These are phyloP conservation scores for Hylodesmum podocarpum DNA, from an alignment of 306 rosid genomes.

Conservation along the genomic window DNA sequence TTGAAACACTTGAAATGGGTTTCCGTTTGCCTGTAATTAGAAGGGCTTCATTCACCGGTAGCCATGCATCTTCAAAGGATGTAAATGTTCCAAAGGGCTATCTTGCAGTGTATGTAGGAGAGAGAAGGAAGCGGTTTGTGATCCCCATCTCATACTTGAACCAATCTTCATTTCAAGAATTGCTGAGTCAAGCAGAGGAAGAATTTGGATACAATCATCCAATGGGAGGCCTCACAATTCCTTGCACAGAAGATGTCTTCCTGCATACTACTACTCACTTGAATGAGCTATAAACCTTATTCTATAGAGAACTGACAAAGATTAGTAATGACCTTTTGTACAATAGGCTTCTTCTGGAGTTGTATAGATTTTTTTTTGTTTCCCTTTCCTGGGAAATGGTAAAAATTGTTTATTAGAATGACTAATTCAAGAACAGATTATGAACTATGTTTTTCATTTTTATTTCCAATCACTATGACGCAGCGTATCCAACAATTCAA, in stretches of 20 bases:
- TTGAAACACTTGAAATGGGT: conserved; percentile 21
- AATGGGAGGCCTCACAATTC: conserved; percentile 46
- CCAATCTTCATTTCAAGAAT: conserved; percentile 41
- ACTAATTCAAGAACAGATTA: neutral
- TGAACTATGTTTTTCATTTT: neutral
- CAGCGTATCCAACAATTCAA: neutral
- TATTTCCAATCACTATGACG: neutral
- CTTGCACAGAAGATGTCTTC: conserved; percentile 38
- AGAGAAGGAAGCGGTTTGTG: conserved; percentile 30
- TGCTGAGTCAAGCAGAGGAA: conserved; percentile 35
- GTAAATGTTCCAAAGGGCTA: conserved; percentile 21
- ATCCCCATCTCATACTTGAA: conserved; percentile 44
- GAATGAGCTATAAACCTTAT: neutral
- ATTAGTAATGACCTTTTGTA: conserved; percentile 16
- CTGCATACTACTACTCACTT: conserved; percentile 32
- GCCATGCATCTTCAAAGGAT: conserved; percentile 14
- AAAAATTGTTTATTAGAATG: neutral
- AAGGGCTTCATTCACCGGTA: neutral
- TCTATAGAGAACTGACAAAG: neutral
- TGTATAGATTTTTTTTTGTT: neutral
- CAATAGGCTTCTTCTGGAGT: neutral
- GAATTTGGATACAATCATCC: conserved; percentile 44
- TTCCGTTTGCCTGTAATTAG: conserved; percentile 24
- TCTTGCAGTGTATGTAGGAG: conserved; percentile 44
- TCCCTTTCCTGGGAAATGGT: neutral